Evolutionary conservation across 202 grass and related monocot genomes (phyloP), one percentile per base, ranked within the genome.

Genomic region (Digitaria exilis): DNA sequence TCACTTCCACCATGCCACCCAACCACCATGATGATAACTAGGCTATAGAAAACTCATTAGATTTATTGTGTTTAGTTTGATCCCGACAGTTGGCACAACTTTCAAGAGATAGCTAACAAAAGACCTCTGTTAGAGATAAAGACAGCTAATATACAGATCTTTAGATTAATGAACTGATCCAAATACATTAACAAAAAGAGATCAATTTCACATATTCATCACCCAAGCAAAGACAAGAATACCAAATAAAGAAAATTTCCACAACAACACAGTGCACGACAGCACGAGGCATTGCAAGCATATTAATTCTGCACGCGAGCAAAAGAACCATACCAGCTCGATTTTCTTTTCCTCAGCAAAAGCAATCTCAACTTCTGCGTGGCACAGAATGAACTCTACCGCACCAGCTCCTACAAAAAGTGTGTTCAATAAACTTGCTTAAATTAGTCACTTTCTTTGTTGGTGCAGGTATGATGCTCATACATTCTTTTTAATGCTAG

Each of bases 331-430:
- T 83, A 99, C 96, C 87, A 90, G 89, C 1, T 70, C 59, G 32
- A 94, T 83, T 78, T 99, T 99, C 73, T 96, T 99, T 54, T 94
- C 96, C 87, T 99, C 96, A 55, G 76, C 81, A 87, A 99, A 94
- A 66, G 81, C 91, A 90, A 99, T 99, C 66, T 96, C 73, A 79
- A 96, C 90, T 86, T 99, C 96, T 51, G 96, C 96, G 69, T 99
- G 96, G 70, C 85, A 96, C 71, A 96, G 56, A 88, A 99, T 96
- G 64, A 99, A 99, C 86, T 99, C 96, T 82, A 99, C 84, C 3
- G 96, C 96, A 55, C 85, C 89, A 84, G 87, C 91, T 32, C 96
- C 96, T 99, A 84, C 42, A 91, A 49, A 73, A 79, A 80, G 21
- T 50, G n/a, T n/a, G 7, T 72, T 58, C 15, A 73, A 87, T 79